Evolutionary conservation across 305 asterid species (phyloP).

Genomic region (Fraxinus velutina): DNA sequence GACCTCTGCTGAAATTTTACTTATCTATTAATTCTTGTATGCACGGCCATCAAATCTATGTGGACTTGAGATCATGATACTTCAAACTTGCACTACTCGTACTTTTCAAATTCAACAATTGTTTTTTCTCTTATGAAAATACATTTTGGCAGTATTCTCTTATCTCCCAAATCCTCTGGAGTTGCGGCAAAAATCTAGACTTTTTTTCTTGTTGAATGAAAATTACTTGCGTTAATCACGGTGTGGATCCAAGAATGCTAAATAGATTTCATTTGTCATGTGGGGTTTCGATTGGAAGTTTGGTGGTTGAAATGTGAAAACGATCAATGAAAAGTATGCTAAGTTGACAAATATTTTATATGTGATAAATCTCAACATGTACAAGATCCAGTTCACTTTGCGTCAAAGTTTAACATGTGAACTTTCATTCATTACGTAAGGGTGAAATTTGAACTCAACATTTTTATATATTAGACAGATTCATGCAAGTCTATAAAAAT

Average conservation of each 20-base stretch:
- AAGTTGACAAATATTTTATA: neutral
- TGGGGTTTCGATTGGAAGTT: constrained; percentile 28
- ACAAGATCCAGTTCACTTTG: neutral
- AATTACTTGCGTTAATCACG: constrained; percentile 58
- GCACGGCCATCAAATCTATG: neutral
- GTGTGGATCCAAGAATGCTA: constrained; percentile 31
- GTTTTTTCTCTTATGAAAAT: neutral
- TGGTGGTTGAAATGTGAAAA: neutral
- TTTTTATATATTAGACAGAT: neutral
- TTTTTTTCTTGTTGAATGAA: constrained; percentile 27
- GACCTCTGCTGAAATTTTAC: neutral
- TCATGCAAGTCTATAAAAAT: neutral
- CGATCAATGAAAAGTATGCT: constrained; percentile 5
- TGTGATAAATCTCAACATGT: neutral
- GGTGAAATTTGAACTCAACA: neutral
- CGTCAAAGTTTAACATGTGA: neutral
- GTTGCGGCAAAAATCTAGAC: constrained; percentile 4
- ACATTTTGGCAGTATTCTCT: neutral
- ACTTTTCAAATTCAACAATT: neutral
- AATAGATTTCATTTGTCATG: constrained; percentile 25
- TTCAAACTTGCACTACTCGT: neutral
- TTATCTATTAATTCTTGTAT: neutral
- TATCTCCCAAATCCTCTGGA: neutral
- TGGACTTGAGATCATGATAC: neutral
- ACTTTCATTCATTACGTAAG: neutral